Conservation (phyloP, 768 basidiomycete species). For the Boletus coccyginus region DNA sequence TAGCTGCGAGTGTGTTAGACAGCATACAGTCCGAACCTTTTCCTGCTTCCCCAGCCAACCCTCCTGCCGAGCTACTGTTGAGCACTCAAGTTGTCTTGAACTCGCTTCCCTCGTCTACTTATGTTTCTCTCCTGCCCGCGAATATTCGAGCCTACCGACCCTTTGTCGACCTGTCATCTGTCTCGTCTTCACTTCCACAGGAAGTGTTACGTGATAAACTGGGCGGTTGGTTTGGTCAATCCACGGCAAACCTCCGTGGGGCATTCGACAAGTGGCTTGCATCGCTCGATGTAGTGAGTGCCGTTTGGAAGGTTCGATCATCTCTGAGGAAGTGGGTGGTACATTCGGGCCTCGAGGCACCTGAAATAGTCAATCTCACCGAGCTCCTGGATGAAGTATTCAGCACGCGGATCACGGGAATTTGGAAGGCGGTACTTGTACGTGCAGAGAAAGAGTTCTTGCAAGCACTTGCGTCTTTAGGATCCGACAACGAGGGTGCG, state of each 20-base stretch:
- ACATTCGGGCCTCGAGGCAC: slow-evolving; percentile 40
- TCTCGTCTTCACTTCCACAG: slow-evolving; percentile 50
- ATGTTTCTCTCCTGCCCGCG: slow-evolving; percentile 72
- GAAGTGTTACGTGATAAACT: slow-evolving; percentile 46
- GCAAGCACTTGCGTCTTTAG: slow-evolving; percentile 34
- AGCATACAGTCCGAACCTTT: slow-evolving; percentile 56
- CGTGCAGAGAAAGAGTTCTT: slow-evolving; percentile 47
- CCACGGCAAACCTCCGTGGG: slow-evolving; percentile 42
- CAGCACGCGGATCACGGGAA: slow-evolving; percentile 48
- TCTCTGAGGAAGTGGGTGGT: slow-evolving; percentile 48
- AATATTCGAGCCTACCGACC: slow-evolving; percentile 78
- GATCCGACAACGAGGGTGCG: slow-evolving; percentile 19
- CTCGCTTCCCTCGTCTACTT: slow-evolving; percentile 77
- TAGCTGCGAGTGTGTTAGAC: slow-evolving; percentile 57
- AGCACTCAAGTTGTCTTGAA: slow-evolving; percentile 67
- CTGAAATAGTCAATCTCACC: slow-evolving; percentile 46
- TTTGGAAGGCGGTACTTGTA: slow-evolving; percentile 56
- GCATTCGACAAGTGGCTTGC: slow-evolving; percentile 57
- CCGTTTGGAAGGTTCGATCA: slow-evolving; percentile 69
- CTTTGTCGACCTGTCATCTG: slow-evolving; percentile 70
- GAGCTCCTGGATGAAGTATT: slow-evolving; percentile 52
- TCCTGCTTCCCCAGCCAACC: slow-evolving; percentile 19
- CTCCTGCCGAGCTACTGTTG: slow-evolving; percentile 55
- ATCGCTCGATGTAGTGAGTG: slow-evolving; percentile 55
- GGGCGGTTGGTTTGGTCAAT: slow-evolving; percentile 61